Evolutionary conservation across 768 basidiomycete genomes (phyloP), one percentile per base, ranked within the genome.

Genomic region (Rhizopogon rudus): DNA sequence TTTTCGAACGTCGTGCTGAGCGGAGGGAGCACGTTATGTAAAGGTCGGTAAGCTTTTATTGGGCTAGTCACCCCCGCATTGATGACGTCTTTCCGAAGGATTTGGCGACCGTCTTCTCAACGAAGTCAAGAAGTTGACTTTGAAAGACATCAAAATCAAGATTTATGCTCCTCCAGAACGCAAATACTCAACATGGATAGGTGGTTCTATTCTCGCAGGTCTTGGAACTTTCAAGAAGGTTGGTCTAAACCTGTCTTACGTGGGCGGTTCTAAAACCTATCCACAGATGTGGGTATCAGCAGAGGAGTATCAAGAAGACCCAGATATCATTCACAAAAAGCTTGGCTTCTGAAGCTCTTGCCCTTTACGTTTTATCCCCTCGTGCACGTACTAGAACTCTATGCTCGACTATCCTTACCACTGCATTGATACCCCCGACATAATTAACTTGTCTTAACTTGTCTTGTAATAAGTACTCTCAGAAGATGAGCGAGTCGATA

Each of bases 91-190:
- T 33, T 40, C 43, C 44, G 29, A 42, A 87, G 96, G 96, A 3
- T 98, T 97, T 70, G 97, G 95, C 49, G 97, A 98, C 73, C 87
- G 97, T 52, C 78, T 99, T 50, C 77, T 98, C 56, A 93, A 95
- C 64, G 97, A 99, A 72, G 91, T 97, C 51, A 98, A 98, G 79
- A 95, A 92, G 75, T 75, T 97, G 45, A 93, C 95, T 28, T 71
- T 98, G 60, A 93, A 94, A 69, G 96, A 98, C 62, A 83, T 96
- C 65, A 99, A 98, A 78, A 93, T 99, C 73, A 97, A 96, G 77
- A 99, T 99, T 64, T 96, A 92, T 63, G 97, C 97, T 28, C 97
- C 97, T 17, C 97, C 97, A n/a, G 97, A 99, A 73, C 86, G 97
- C 62, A 99, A 98, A 72, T 96, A 96, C 73, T 93, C 91, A 35